Percentiles rank a stretch among this genome's conserved stretches.
Conservation (phyloP, 2,329 filamentous ascomycete species). For the Sporothrix variecibatus region DNA sequence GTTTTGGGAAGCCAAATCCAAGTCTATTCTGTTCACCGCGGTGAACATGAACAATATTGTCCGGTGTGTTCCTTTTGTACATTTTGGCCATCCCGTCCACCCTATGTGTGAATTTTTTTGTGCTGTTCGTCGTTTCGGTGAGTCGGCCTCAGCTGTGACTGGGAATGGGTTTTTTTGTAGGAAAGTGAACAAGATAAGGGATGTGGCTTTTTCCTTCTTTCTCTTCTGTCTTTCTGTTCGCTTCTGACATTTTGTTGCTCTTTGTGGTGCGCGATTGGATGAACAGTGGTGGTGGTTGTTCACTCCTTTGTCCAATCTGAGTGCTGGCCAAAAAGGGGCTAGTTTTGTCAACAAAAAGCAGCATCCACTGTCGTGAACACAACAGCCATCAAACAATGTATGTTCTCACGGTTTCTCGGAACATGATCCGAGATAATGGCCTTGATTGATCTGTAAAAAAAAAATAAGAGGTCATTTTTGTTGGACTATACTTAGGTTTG, state of each 20-base stretch:
- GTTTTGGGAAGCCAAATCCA: not conserved
- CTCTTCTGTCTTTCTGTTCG: not conserved
- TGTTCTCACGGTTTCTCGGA: not conserved
- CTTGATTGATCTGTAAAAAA: not conserved
- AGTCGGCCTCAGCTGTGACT: not conserved
- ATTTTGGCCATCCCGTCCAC: not conserved
- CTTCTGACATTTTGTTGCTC: not conserved
- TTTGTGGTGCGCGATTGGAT: not conserved
- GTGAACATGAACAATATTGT: not conserved
- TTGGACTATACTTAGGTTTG: not conserved
- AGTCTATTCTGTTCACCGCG: not conserved
- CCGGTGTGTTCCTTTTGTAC: not conserved
- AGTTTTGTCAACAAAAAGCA: conserved; percentile 4
- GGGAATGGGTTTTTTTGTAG: not conserved
- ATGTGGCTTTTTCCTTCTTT: not conserved
- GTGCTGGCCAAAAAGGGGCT: not conserved
- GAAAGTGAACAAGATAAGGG: not conserved
- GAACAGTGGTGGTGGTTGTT: not conserved
- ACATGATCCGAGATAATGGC: not conserved
- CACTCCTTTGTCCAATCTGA: not conserved
- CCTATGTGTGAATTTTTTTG: too few relatives aligned
- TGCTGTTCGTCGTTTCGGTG: not conserved
- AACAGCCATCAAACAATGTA: not conserved
- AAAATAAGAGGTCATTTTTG: not conserved
- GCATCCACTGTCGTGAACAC: not conserved